These are phyloP conservation scores for Biscogniauxia mediterranea DNA, from an alignment of 2,329 filamentous ascomycete species.

Conservation along the genomic window DNA sequence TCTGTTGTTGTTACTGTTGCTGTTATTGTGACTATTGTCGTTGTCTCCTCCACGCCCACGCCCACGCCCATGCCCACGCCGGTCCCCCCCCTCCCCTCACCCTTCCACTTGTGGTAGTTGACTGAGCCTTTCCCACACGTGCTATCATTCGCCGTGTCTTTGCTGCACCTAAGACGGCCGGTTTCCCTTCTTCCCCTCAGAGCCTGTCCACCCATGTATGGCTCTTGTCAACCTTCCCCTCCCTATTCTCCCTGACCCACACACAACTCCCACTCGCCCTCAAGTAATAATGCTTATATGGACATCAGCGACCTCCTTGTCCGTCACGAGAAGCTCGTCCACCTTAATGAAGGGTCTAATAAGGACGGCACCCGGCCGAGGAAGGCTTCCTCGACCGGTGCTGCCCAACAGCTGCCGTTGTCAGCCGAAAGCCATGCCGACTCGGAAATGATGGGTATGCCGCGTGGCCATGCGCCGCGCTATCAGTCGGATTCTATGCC, in stretches of 20 bases:
- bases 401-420: slow-evolving; percentile 42
- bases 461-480: slow-evolving; percentile 35
- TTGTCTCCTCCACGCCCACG: too few relatives aligned
- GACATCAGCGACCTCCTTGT: slow-evolving; percentile 63
- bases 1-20: too few relatives aligned
- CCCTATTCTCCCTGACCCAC: slow-evolving; percentile 16
- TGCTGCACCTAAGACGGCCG: slow-evolving; percentile 23
- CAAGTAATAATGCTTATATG: slow-evolving; percentile 52
- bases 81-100: background rate
- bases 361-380: slow-evolving; percentile 52
- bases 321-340: slow-evolving; percentile 63
- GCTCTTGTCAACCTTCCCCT: slow-evolving; percentile 17
- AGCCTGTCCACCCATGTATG: slow-evolving; percentile 9
- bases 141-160: slow-evolving; percentile 23
- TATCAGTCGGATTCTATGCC: slow-evolving; percentile 43
- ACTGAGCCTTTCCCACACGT: slow-evolving; percentile 20
- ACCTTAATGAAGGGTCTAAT: slow-evolving; percentile 56
- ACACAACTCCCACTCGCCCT: slow-evolving; percentile 15
- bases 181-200: slow-evolving; percentile 14
- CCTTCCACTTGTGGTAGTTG: slow-evolving; percentile 15
- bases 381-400: slow-evolving; percentile 49
- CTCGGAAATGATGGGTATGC: slow-evolving; percentile 45
- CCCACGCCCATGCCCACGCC: too few relatives aligned
- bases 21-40: too few relatives aligned
- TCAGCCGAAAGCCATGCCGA: slow-evolving; percentile 48